Percentiles rank a stretch among this genome's conserved stretches.
Conservation (phyloP, 108 stramenopile species). For the Pelagomonas calceolata region DNA sequence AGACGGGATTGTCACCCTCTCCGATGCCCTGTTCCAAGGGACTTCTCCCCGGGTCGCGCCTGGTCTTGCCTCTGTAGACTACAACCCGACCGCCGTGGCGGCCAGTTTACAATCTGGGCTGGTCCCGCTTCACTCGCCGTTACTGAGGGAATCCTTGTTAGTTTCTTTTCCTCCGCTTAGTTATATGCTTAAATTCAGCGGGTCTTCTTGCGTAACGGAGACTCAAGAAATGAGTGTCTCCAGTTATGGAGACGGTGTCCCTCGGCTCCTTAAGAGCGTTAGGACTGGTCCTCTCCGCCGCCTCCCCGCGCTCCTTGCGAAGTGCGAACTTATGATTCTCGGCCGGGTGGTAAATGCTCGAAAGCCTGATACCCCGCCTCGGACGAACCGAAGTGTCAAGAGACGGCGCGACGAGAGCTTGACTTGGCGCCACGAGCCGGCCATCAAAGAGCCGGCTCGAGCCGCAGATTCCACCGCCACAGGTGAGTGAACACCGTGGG, state of each 20-base stretch:
- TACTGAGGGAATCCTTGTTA: conserved; percentile 89
- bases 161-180: conserved; percentile 93
- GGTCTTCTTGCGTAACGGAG: conserved; percentile 74
- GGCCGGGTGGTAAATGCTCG: too few species aligned
- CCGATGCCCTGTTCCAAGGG: conserved; percentile 74
- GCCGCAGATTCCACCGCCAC: conserved; percentile 31
- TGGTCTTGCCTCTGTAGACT: conserved; percentile 63
- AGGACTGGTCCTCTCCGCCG: conserved; percentile 5
- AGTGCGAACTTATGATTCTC: conserved; percentile 16
- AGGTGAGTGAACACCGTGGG: conserved; percentile 16
- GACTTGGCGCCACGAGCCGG: conserved; percentile 9
- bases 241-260: conserved; percentile 4
- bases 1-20: conserved; percentile 90
- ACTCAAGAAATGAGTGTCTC: conserved; percentile 36
- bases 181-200: conserved; percentile 97
- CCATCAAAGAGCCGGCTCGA: conserved; percentile 21
- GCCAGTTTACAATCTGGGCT: conserved; percentile 73
- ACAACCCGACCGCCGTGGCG: conserved; percentile 45
- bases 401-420: conserved; percentile 2
- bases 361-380: too few species aligned
- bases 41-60: conserved; percentile 54
- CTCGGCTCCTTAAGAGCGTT: conserved; percentile 1
- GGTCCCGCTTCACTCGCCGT: conserved; percentile 88
- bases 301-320: conserved; percentile 11
- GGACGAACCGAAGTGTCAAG: too few species aligned